Percentiles rank a stretch among this genome's conserved stretches.
These are phyloP conservation scores for Singerocomus inundabilis DNA, from an alignment of 1,284 basidiomycete genomes.

Conservation along the genomic window DNA sequence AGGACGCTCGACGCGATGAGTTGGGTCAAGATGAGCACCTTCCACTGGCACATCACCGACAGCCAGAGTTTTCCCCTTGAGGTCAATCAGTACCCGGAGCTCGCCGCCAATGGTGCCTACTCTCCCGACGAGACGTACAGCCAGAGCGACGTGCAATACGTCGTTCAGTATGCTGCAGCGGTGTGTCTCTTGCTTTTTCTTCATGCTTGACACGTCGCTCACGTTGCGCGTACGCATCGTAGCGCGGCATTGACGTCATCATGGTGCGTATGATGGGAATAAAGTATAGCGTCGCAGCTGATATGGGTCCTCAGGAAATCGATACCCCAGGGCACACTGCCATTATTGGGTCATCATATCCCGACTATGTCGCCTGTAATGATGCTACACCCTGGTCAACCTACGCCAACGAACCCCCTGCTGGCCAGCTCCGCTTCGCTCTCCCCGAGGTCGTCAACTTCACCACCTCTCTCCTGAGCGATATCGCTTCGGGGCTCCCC, in stretches of 20 bases:
- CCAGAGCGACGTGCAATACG: constrained; percentile 50
- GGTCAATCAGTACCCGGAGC: constrained; percentile 52
- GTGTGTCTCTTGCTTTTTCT: constrained; percentile 35
- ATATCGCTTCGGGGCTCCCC: constrained; percentile 42
- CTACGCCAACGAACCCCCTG: constrained; percentile 64
- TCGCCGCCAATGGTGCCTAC: constrained; percentile 66
- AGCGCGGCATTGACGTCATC: constrained; percentile 33
- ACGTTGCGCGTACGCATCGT: neutral
- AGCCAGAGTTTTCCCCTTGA: constrained; percentile 68
- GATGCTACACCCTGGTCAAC: constrained; percentile 51
- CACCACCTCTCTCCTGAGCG: constrained; percentile 44
- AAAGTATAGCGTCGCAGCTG: neutral
- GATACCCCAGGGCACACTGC: constrained; percentile 76
- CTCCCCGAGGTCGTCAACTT: constrained; percentile 46
- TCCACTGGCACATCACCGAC: constrained; percentile 77
- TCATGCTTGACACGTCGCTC: neutral
- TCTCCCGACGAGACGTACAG: constrained; percentile 52
- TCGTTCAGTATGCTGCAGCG: constrained; percentile 63
- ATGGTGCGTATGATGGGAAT: constrained; percentile 21
- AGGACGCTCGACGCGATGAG: constrained; percentile 83
- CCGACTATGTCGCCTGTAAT: constrained; percentile 67
- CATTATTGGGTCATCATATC: constrained; percentile 54
- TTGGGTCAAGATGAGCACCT: constrained; percentile 71
- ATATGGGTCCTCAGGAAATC: constrained; percentile 48
- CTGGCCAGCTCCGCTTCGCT: constrained; percentile 65